phyloP scores from a whole-genome alignment of 2,329 filamentous ascomycete genomes.

The Penicillium sp. region DNA sequence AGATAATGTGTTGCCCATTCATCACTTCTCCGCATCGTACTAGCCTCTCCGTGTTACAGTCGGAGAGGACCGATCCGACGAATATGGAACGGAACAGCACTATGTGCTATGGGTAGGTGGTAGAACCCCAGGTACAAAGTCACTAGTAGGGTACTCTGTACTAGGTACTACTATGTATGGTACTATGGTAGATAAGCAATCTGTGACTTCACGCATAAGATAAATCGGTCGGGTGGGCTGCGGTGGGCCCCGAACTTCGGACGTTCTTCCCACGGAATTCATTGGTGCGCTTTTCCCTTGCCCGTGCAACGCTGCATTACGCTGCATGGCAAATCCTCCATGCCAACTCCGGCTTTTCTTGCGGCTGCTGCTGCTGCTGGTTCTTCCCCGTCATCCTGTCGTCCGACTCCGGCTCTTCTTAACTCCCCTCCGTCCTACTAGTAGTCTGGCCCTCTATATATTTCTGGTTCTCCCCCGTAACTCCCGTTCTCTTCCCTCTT shows the following conservation, averaged over 20 bases:
- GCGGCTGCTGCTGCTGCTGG: neutral
- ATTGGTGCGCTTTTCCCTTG: constrained; percentile 9
- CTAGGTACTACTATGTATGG: no score
- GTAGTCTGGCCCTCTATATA: constrained; percentile 28
- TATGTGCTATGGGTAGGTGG: no score
- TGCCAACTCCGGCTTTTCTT: neutral
- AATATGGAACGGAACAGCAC: constrained; percentile 25
- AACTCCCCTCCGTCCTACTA: constrained; percentile 4
- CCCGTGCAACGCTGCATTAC: constrained; percentile 19
- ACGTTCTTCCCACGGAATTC: constrained; percentile 26
- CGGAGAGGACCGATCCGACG: constrained; percentile 30
- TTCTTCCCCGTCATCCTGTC: constrained; percentile 19
- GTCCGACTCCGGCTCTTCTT: constrained; percentile 39
- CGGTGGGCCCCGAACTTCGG: constrained; percentile 40
- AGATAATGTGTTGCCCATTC: no score
- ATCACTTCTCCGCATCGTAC: constrained; percentile 7
- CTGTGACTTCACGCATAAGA: constrained; percentile 43
- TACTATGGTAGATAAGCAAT: constrained; percentile 41
- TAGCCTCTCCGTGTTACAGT: constrained; percentile 10
- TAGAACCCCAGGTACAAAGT: no score
- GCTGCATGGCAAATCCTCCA: constrained; percentile 10
- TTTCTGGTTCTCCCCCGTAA: constrained; percentile 21
- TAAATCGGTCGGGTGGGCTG: constrained; percentile 31
- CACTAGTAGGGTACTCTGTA: no score
- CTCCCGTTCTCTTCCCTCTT: constrained; percentile 19